Evolutionary conservation across 495 filamentous ascomycete species (phyloP).

Genomic region (Penicillium fimorum): DNA sequence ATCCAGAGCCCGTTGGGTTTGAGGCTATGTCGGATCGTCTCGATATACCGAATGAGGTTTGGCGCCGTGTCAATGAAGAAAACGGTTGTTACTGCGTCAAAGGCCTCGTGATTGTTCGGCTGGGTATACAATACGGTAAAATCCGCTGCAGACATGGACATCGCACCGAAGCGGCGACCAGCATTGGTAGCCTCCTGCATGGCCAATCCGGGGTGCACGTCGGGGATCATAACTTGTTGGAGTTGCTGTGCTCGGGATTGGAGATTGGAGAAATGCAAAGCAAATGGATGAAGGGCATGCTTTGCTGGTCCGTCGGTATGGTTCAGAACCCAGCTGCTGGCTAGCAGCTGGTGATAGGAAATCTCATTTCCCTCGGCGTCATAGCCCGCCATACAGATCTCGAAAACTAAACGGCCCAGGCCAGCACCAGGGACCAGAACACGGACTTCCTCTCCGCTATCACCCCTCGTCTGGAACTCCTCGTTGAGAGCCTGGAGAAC

Average conservation of each 20-base stretch:
- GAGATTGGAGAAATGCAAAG: constrained; percentile 79
- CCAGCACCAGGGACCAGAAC: constrained; percentile 90
- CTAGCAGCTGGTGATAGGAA: constrained; percentile 87
- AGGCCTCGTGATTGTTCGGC: constrained; percentile 54
- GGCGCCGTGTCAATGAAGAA: constrained; percentile 98
- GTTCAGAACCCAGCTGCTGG: constrained; percentile 85
- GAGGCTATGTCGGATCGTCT: constrained; percentile 75
- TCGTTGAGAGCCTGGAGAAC: constrained; percentile 60
- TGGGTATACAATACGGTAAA: constrained; percentile 74
- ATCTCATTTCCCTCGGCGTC: constrained; percentile 89
- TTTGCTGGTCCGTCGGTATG: constrained; percentile 50
- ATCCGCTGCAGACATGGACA: constrained; percentile 85
- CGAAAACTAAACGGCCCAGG: constrained; percentile 81
- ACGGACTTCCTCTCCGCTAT: constrained; percentile 43
- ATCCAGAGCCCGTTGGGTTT: constrained; percentile 78
- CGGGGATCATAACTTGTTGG: constrained; percentile 66
- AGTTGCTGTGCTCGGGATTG: constrained; percentile 67
- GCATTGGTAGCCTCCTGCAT: constrained; percentile 42
- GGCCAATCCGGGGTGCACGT: constrained; percentile 65
- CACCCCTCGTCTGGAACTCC: constrained; percentile 47
- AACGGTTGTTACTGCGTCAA: constrained; percentile 81
- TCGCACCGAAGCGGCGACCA: constrained; percentile 39
- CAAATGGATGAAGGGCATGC: constrained; percentile 71
- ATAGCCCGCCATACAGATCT: constrained; percentile 75
- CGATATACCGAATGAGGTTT: constrained; percentile 84